Evolutionary conservation across 176 grass and related monocot species (phyloP), one percentile per base, ranked within the genome.

Genomic region (Poa annua): DNA sequence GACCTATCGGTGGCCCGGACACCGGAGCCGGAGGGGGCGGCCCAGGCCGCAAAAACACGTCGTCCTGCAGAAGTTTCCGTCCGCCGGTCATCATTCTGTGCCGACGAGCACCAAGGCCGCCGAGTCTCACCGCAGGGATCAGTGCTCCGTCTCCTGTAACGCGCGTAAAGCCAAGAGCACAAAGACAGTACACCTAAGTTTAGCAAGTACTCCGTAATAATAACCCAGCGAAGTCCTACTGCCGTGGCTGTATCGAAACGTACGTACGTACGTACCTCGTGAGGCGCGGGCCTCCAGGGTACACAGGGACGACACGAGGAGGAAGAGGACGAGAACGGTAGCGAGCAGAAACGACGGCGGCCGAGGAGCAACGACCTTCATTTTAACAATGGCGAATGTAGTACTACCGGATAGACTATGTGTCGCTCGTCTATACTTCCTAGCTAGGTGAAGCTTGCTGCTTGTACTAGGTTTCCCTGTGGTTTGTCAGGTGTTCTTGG

Each of bases 11-110:
- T 6, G 71, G 56, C 5, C 42, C 29, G 9, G 70, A 17, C 21
- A 49, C 29, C 4, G 81, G 81, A 49, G 81, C 55, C 32, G 71
- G 71, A 63, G 81, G 56, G 8, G 71, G 56, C 14, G 56, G 56
- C 6, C 6, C 69, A 9, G 42, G 42, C 42, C 69, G 42, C 6
- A 49, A 29, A 4, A 15, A 15, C 6, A 13, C 42, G 13, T 3
- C 2, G 33, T 0, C 1, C 13, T 48, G 42, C 22, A 72, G 26
- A 6, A 72, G 69, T 29, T 48, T 72, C 69, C 42, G 42, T 6
- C 13, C 22, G 21, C 6, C 13, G 22, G 21, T 15, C 12, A 9
- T 22, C 69, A 72, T 6, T 7, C 16, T 44, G 42, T 12, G 3
- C 2, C 2, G 42, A 26, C 42, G 69, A 29, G 21, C 21, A 48